Conservation (phyloP, 2,329 filamentous ascomycete species). For the Colletotrichum sp. region DNA sequence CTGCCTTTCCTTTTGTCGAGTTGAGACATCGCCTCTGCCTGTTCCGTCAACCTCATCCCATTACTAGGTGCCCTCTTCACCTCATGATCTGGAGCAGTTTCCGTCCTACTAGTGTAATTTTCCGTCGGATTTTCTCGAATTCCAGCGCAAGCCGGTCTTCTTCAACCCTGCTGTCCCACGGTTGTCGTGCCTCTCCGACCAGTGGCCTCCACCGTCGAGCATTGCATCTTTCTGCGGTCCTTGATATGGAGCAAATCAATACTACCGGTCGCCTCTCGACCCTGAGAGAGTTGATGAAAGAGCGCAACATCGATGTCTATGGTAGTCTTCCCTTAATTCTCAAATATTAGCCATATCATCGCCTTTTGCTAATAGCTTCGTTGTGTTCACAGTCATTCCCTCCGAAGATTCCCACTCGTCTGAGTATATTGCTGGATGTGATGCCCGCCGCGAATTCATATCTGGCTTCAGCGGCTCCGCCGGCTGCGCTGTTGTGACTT, state of each 20-base stretch:
- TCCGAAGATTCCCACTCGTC: constrained; percentile 98
- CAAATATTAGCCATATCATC: neutral
- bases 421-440: constrained; percentile 97
- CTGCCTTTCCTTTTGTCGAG: neutral
- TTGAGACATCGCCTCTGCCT: neutral
- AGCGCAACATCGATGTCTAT: constrained; percentile 89
- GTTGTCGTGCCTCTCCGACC: neutral
- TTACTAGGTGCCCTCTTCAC: neutral
- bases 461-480: constrained; percentile 95
- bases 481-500: constrained; percentile 87
- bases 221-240: constrained; percentile 9
- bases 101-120: neutral
- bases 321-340: constrained; percentile 53
- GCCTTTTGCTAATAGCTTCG: constrained; percentile 38
- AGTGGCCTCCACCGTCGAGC: neutral
- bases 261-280: constrained; percentile 77
- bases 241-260: constrained; percentile 76
- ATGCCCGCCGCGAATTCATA: constrained; percentile 89
- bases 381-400: constrained; percentile 73
- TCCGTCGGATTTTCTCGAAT: neutral
- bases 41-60: neutral
- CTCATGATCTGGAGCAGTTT: neutral
- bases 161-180: neutral
- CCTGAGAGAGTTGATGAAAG: constrained; percentile 85
- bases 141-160: neutral